Base-by-base conservation (phyloP, 2,329 filamentous ascomycete species). In the Penicillium sclerotiorum region DNA sequence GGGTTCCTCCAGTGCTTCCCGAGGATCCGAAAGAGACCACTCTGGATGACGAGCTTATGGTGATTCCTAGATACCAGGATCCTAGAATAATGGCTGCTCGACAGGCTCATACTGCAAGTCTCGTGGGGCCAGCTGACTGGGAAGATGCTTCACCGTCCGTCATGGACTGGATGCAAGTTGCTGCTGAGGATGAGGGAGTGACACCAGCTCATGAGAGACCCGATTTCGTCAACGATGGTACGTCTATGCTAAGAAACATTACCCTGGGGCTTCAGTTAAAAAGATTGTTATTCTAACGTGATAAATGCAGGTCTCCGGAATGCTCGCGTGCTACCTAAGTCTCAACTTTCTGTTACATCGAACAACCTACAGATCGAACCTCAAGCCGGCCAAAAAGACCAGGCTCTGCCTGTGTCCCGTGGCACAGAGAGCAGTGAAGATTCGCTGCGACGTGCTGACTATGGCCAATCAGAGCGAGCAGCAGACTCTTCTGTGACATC, bases 91-190 rank as follows among this genome's bases (percentile, higher is more conserved):
- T 53, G 8, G 56, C 57, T 4, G 59, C 66, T 15, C 50, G 52
- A 20, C 49, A 60, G 25, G 55, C 63, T 11, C 70, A 75, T 46
- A 62, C 70, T 13, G 71, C 76, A 33, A 78, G 74, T 49, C 60
- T 78, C 40, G 67, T 71, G 40, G 63, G 72, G 23, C 71, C 70
- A 27, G 73, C 76, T 57, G 76, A 78, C 49, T 78, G 74, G 74
- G 73, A 73, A 47, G 68, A 74, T 54, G 75, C 76, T 20, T 79
- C 76, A 11, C 75, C 76, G 5, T 79, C 76, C 2, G 74, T 78
- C 33, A 69, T 70, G 42, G 75, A 78, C 51, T 78, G 76, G 73
- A 76, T 78, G 64, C 69, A 73, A 47, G 59, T 75, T 33, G 73
- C 72, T 17, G 71, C 70, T 5, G 68, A 68, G n/a, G 69, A 74